phyloP scores from a whole-genome alignment of 2,329 filamentous ascomycete species.

The Drechslera avenae region DNA sequence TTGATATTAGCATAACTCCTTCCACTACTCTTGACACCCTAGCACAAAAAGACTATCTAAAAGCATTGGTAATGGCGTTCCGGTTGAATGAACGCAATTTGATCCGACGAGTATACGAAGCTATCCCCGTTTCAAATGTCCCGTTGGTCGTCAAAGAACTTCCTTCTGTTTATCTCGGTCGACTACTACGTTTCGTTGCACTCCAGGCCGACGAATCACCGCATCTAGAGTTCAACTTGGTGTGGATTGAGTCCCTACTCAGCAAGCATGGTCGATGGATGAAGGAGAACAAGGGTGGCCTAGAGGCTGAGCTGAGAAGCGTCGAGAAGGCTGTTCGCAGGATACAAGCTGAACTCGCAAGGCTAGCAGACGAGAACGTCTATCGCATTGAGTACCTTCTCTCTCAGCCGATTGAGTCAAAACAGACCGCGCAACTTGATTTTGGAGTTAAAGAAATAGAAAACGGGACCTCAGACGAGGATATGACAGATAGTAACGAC shows the following conservation, averaged over 20 bases:
- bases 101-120: constrained; percentile 83
- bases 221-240: constrained; percentile 90
- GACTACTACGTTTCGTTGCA: constrained; percentile 85
- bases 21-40: constrained; percentile 71
- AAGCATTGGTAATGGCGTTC: constrained; percentile 96
- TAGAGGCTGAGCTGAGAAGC: constrained; percentile 82
- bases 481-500: constrained; percentile 36
- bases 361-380: constrained; percentile 83
- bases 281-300: constrained; percentile 76
- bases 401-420: constrained; percentile 53
- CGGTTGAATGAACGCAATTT: constrained; percentile 85
- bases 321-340: constrained; percentile 79
- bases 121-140: constrained; percentile 76
- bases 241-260: constrained; percentile 85
- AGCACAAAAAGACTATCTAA: constrained; percentile 80
- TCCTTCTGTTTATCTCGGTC: constrained; percentile 83
- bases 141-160: constrained; percentile 76
- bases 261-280: constrained; percentile 85
- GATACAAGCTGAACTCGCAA: constrained; percentile 81
- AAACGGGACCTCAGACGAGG: constrained; percentile 45
- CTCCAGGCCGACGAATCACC: constrained; percentile 86
- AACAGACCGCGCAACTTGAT: constrained; percentile 31
- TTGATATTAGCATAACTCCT: constrained; percentile 92
- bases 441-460: constrained; percentile 41
- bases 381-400: constrained; percentile 87